Evolutionary conservation across 495 filamentous ascomycete species (phyloP), one percentile per base, ranked within the genome.

Genomic region (Bryoglossum gracile): DNA sequence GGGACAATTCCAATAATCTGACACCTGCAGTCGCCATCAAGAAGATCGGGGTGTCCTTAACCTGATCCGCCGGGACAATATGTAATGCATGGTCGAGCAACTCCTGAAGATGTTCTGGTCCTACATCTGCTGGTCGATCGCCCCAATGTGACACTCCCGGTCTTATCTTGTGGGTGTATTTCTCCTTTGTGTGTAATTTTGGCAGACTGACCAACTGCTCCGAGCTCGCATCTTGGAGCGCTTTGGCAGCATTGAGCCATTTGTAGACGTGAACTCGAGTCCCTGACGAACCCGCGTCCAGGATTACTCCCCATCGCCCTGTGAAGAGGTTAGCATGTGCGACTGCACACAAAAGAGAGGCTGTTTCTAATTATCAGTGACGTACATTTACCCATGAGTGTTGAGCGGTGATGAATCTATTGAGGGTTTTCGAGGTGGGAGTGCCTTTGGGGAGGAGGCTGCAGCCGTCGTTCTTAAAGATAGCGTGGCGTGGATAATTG

Each of bases 21-120:
- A 99, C 89, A 18, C 92, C 92, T n/a, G 92, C 92, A 3, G 92
- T 99, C 24, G 92, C 92, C 54, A 97, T 85, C 24, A 99, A 69
- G 58, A 95, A 99, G 19, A 99, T 78, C 1, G 92, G 94, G 0
- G 92, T 97, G 43, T 92, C 80, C 43, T 79, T 73, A 32, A 89
- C 75, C 56, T 87, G 84, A 40, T 88, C 75, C 16, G 71, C 65
- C 18, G 92, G 92, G n/a, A 98, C 82, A 22, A 82, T 67, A n/a
- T 82, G 70, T 45, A 85, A 76, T 17, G 94, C 92, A 66, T 91
- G 89, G n/a, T 84, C 73, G 38, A 97, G 71, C 8, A 98, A 73
- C 26, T 77, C 62, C 30, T 85, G 74, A 4, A 98, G 72, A 62
- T 98, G 87, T 8, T 90, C 83, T 2, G 77, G 73, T 3, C 94